Base-by-base conservation (phyloP, 495 filamentous ascomycete genomes). In the Talaromyces stipitatus region DNA sequence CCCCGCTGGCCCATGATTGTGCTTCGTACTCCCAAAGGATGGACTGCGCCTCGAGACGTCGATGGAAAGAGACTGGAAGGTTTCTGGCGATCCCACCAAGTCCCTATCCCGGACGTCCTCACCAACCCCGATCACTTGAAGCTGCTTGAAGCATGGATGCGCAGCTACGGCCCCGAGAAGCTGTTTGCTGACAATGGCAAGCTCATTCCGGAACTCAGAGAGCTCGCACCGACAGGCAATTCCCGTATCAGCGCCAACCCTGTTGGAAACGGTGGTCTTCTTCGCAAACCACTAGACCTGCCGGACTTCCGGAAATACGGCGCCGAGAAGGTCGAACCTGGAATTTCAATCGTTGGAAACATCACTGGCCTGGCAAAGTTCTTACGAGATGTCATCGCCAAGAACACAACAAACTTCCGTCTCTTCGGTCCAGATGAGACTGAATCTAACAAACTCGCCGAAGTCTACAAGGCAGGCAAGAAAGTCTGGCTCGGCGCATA, bases 401-500 rank as follows among this genome's bases (percentile, higher is more conserved):
- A 69, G 38, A 90, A 90, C 62, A 72, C 67, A 56, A 74, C 71
- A 33, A 83, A 74, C 60, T 90, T 90, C 78, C 83, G 85, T 4
- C 73, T 89, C 4, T 87, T 90, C 56, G 86, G 86, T 0, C 86
- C 86, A 0, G 85, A 90, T 64, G 86, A 90, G 75, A 89, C 85
- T 4, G 83, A 88, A 63, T 87, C 85, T 22, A 90, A 90, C 72
- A 88, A 90, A 67, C 81, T 89, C 2, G 73, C 69, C 2, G 76
- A 77, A 20, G 79, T 89, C 41, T 89, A 89, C 68, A 75, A 84
- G 54, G 84, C 78, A 6, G 82, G 81, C 38, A 86, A 88, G 76
- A 90, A 90, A 64, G 85, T 88, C 4, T 88, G 86, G 85, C 75
- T 90, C 76, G 84, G 80, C 18, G 84, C 87, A 28, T 88, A 85